These are phyloP conservation scores for Russula abietina DNA, from an alignment of 768 basidiomycete species.

Conservation along the genomic window DNA sequence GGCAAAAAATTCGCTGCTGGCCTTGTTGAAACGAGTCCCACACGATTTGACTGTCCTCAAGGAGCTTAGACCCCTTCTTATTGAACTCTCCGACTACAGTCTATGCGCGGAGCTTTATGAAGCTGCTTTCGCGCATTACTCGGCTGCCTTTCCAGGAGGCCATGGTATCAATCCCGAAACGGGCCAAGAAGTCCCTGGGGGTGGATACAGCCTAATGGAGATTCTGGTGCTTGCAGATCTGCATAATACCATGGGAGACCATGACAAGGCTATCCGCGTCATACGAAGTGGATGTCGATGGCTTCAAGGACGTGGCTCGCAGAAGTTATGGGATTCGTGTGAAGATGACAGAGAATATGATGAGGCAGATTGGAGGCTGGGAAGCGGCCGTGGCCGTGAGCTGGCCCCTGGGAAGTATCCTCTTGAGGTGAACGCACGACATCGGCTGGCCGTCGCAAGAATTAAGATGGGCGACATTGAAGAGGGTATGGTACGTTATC, in stretches of 20 bases:
- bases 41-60: conserved; percentile 75
- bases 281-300: conserved; percentile 78
- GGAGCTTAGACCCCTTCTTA: conserved; percentile 71
- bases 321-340: conserved; percentile 73
- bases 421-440: conserved; percentile 72
- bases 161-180: conserved; percentile 35
- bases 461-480: conserved; percentile 72
- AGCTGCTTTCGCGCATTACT: conserved; percentile 67
- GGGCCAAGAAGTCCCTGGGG: conserved; percentile 27
- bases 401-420: conserved; percentile 52
- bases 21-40: conserved; percentile 68
- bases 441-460: conserved; percentile 76
- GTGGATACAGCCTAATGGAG: conserved; percentile 55
- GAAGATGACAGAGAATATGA: conserved; percentile 91
- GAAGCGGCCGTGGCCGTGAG: conserved; percentile 34
- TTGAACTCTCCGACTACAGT: conserved; percentile 61
- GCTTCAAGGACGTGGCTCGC: conserved; percentile 77
- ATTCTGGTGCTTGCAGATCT: conserved; percentile 83
- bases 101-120: conserved; percentile 65
- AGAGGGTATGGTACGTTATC: conserved; percentile 66
- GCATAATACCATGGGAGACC: conserved; percentile 62
- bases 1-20: conserved; percentile 59
- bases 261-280: conserved; percentile 59
- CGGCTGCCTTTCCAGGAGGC: conserved; percentile 43
- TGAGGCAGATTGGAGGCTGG: conserved; percentile 33